Evolutionary conservation across 768 basidiomycete genomes (phyloP), one percentile per base, ranked within the genome.

Genomic region (Trametes coccinea): DNA sequence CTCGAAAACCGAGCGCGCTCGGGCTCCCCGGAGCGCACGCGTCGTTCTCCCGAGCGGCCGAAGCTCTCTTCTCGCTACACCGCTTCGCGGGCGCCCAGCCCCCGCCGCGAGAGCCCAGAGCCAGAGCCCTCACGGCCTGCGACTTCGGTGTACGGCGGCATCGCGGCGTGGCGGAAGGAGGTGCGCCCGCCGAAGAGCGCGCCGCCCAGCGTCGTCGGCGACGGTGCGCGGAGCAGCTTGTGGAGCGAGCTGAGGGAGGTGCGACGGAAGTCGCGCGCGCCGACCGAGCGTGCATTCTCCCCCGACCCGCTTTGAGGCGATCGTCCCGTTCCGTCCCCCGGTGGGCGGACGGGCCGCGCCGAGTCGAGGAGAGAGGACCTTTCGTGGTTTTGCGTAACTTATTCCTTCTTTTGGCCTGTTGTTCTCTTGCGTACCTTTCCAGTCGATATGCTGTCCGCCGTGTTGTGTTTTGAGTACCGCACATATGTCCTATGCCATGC

Each of bases 241-340:
- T 86, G 85, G 83, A 77, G 75, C 45, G 86, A 87, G 66, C 73
- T 87, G 29, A 78, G 77, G 68, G 79, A 81, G 59, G 75, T 84
- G 55, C 80, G 77, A 65, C 75, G 75, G 60, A 78, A 78, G 70
- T 75, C 82, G 60, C 76, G 78, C 41, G 76, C 80, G 51, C 75
- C 76, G 41, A 82, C 81, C 17, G 77, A 78, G 51, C 73, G 70
- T 60, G 77, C 80, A 61, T 73, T 72, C 62, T 74, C 76, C 2
- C 62, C 60, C 16, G 61, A 65, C 27, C 63, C 58, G 40, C 53
- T 63, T 47, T 66, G 59, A 61, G 48, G 29, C 3, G 46, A 51
- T 53, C 37, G 49, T 45, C 33, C 22, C 22, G 22, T 22, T 1
- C 22, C 22, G 22, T 22, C 22, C 22, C 22, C 22, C 22, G 22